Base-by-base conservation (phyloP, 2,329 filamentous ascomycete genomes). In the Fusarium duplospermum region DNA sequence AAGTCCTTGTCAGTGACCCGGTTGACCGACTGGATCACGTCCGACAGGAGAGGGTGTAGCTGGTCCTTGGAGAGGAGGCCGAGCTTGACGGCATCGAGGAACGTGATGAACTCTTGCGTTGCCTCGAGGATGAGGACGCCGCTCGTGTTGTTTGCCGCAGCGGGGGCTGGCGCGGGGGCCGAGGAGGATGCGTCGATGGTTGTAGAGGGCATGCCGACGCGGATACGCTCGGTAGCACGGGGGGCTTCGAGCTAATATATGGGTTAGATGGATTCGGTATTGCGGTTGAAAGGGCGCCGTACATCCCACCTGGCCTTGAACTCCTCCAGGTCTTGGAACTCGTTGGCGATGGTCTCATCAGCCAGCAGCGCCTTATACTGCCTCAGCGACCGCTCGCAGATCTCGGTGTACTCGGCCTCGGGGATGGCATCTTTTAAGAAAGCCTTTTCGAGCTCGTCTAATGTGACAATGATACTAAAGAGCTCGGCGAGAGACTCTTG, bases 41-140 rank as follows among this genome's bases (percentile, higher is more conserved):
- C 96, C 1, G 95, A 96, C 3, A 99, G 88, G 22, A 99, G 87
- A 4, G 96, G 96, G 80, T 99, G 97, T n/a, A 99, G 87, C 72
- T 96, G 95, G 82, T 98, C 96, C 81, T 99, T 99, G 57, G 96
- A 96, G 13, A 97, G 88, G 79, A 98, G 91, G 52, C 96, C 95
- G 64, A 99, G 90, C 81, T 95, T 95, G 77, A 99, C 89, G 18
- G 96, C 97, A 81, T 99, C 96, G 62, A 99, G 89, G 80, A 99
- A 96, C 0, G 96, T 99, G 83, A 99, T 99, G 82, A 99, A 99
- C 82, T 98, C 97, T 83, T 99, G 95, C 1, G 96, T 98, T 2
- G 96, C 96, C 73, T 96, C 92, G 47, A 97, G 86, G 67, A 98
- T 97, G 38, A 98, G 83, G 4, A 90, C 86, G 11, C 90, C 89